Evolutionary conservation across 2,329 filamentous ascomycete genomes (phyloP), one percentile per base, ranked within the genome.

Genomic region (Karstenula rhodostoma): DNA sequence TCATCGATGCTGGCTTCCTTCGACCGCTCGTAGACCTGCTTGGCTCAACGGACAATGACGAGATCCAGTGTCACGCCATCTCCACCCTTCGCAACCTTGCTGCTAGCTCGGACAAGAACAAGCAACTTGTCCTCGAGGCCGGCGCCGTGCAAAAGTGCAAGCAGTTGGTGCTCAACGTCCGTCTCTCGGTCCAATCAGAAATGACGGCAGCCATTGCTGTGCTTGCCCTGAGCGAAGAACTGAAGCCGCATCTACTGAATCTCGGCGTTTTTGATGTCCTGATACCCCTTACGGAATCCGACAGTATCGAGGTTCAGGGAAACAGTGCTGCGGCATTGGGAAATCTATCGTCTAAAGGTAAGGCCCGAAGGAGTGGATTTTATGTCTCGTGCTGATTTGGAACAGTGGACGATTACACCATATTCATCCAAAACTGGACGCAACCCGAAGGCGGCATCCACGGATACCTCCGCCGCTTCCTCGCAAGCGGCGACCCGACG

Each of bases 181-280:
- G 95, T 0, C 86, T 98, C 51, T 94, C 92, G 42, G 95, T 99
- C 2, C 95, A 99, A 77, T 97, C 94, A 1, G 95, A 99, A 79
- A 99, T 99, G 95, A 99, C 95, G 4, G 95, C 95, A n/a, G 95
- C 95, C 1, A 97, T 99, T 78, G 95, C 95, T 40, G 95, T 99
- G 15, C 85, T 99, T 65, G 95, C 95, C 19, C 82, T 99, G 54
- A 97, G 94, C 70, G 95, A 99, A 72, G 95, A 99, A 65, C 86
- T 99, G 60, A 99, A 99, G 81, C 88, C 91, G 4, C 92, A 96
- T 74, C 85, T 99, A 13, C 82, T 99, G 57, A 94, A 92, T 62
- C 85, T 98, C 2, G 95, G 94, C 23, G 94, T 99, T 1, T 98
- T 98, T 73, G 95, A 97, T 73, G 94, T 98, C 13, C 82, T 99